phyloP scores from a whole-genome alignment of 805 yeast species.

The Candida boidinii region DNA sequence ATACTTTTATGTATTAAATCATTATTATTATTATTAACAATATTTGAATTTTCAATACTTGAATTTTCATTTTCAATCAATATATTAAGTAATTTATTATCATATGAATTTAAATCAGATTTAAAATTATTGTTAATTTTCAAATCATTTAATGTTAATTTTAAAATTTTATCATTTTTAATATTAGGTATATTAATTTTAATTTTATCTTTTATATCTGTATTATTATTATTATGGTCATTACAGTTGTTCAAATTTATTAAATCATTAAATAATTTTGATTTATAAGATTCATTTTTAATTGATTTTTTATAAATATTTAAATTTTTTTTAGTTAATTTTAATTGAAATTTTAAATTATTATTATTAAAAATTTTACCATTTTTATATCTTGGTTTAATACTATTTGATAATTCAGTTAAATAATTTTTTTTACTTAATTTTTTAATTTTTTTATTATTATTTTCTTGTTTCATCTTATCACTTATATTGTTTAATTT shows the following conservation, averaged over 20 bases:
- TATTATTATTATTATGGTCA: no score
- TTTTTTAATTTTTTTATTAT: constrained; percentile 6
- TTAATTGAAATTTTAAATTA: constrained; percentile 8
- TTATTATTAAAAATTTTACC: not conserved
- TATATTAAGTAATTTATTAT: not conserved
- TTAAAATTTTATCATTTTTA: constrained; percentile 5
- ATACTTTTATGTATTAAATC: not conserved
- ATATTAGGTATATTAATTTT: constrained; percentile 6
- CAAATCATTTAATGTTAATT: constrained; percentile 3
- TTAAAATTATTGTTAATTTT: no score
- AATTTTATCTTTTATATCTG: no score
- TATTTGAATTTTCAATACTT: constrained; percentile 1
- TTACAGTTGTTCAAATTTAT: constrained; percentile 1
- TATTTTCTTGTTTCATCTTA: no score
- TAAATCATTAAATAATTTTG: not conserved
- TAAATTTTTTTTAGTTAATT: constrained; percentile 6
- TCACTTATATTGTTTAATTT: no score
- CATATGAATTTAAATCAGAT: not conserved
- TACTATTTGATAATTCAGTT: constrained; percentile 8
- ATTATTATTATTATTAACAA: constrained; percentile 3
- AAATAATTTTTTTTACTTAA: constrained; percentile 6
- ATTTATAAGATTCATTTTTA: not conserved
- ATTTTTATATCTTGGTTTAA: constrained; percentile 10
- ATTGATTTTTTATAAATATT: not conserved
- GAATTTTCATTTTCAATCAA: constrained; percentile 1